Evolutionary conservation across 352 stramenopile genomes (phyloP).

Genomic region (Phytopythium kandeliae): DNA sequence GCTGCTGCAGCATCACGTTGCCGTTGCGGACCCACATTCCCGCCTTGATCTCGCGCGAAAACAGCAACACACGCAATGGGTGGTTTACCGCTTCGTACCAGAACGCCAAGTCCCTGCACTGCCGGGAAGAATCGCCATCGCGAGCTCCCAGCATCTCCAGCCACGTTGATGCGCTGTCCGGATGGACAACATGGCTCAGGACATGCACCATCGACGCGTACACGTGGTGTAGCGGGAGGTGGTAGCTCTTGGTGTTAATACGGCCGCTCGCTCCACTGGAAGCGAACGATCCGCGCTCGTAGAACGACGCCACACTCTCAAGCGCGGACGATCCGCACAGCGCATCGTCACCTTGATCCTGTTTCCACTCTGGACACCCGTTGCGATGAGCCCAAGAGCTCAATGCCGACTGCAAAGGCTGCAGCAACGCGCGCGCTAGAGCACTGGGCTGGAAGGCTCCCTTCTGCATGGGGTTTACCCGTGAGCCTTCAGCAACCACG

Average conservation of each 20-base stretch:
- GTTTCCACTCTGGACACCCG: conserved; percentile 25
- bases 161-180: conserved; percentile 40
- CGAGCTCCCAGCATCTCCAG: conserved; percentile 28
- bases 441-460: conserved; percentile 23
- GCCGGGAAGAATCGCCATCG: conserved; percentile 7
- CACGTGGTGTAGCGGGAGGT: conserved; percentile 78
- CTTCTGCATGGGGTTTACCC: conserved; percentile 22
- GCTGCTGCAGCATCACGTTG: conserved; percentile 74
- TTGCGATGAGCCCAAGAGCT: conserved; percentile 28
- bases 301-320: conserved; percentile 27
- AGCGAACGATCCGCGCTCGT: conserved; percentile 24
- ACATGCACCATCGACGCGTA: conserved; percentile 51
- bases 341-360: conserved; percentile 6
- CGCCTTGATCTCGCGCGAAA: conserved; percentile 68
- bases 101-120: conserved; percentile 31
- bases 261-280: conserved; percentile 4
- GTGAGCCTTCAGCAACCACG: conserved; percentile 13
- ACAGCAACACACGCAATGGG: conserved; percentile 52
- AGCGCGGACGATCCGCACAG: conserved; percentile 1
- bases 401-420: conserved; percentile 28
- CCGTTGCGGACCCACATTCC: conserved; percentile 75
- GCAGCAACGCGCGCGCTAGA: conserved; percentile 39
- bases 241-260: conserved; percentile 56
- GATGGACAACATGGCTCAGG: conserved; percentile 34
- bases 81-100: conserved; percentile 39